Evolutionary conservation across 2,329 filamentous ascomycete species (phyloP).

Genomic region (Emericellopsis atlantica): DNA sequence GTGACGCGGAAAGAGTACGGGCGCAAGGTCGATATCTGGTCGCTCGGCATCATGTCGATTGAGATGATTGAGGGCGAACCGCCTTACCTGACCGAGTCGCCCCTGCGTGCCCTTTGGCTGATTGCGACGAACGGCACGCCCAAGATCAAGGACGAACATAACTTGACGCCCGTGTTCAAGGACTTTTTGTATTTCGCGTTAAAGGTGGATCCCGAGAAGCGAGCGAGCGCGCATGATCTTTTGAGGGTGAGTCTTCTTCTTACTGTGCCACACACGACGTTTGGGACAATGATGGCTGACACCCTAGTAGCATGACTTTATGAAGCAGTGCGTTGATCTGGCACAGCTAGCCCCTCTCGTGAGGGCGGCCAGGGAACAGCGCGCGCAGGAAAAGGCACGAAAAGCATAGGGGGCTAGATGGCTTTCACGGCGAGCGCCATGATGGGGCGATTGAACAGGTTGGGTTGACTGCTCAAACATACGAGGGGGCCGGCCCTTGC

Average conservation of each 20-base stretch:
- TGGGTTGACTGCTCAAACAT: too few relatives aligned
- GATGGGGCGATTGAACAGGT: too few relatives aligned
- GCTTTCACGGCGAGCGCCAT: too few relatives aligned
- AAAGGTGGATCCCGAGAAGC: conserved; percentile 94
- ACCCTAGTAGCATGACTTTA: conserved; percentile 57
- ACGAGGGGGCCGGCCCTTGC: too few relatives aligned
- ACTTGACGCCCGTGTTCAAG: conserved; percentile 67
- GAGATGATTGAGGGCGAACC: conserved; percentile 99
- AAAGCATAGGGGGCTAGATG: conserved; percentile 28
- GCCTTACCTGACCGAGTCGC: conserved; percentile 90
- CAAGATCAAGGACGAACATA: conserved; percentile 83
- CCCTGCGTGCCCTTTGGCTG: conserved; percentile 81
- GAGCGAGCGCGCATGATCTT: conserved; percentile 87
- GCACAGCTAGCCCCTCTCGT: conserved; percentile 77
- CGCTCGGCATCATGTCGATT: conserved; percentile 96
- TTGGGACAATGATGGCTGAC: background rate
- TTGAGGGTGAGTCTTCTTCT: conserved; percentile 57
- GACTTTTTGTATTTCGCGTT: conserved; percentile 90
- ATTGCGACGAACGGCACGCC: conserved; percentile 97
- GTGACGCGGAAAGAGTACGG: conserved; percentile 97
- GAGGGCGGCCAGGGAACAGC: conserved; percentile 69
- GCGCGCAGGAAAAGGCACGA: conserved; percentile 72
- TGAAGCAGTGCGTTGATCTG: conserved; percentile 63
- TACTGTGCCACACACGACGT: background rate
- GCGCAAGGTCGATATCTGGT: conserved; percentile 98